phyloP scores from a whole-genome alignment of 306 rosid species.

The Parietaria judaica region DNA sequence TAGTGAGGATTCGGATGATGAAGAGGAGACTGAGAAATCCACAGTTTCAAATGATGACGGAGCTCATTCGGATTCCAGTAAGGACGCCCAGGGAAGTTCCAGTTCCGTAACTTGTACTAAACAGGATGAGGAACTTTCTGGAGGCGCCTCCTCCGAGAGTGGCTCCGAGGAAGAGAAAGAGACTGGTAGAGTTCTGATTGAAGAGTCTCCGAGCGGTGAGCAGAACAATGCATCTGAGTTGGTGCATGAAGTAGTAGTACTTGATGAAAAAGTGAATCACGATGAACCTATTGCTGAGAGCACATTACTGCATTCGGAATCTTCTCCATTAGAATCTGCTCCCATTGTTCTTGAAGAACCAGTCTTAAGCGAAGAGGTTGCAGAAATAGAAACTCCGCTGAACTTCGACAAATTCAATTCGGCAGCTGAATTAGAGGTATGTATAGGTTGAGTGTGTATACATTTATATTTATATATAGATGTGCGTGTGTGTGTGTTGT shows the following conservation, averaged over 20 bases:
- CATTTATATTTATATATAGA: not conserved
- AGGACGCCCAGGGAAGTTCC: constrained; percentile 50
- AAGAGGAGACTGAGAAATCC: constrained; percentile 46
- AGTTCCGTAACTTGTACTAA: constrained; percentile 58
- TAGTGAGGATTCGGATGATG: constrained; percentile 55
- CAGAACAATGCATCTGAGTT: constrained; percentile 17
- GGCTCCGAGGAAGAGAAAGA: constrained; percentile 81
- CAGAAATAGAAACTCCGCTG: constrained; percentile 39
- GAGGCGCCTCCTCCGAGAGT: constrained; percentile 43
- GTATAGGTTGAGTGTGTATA: not conserved
- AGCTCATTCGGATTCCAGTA: constrained; percentile 42
- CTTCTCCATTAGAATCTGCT: constrained; percentile 34
- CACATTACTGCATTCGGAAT: constrained; percentile 24
- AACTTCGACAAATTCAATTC: constrained; percentile 50
- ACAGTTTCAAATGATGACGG: constrained; percentile 39
- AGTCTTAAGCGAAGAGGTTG: constrained; percentile 22
- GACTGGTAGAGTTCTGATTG: constrained; percentile 16
- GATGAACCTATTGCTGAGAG: constrained; percentile 21
- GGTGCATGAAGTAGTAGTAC: constrained; percentile 31
- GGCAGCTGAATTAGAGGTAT: constrained; percentile 88
- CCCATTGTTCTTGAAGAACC: constrained; percentile 31
- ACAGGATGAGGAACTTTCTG: constrained; percentile 38
- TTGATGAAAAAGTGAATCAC: constrained; percentile 26
- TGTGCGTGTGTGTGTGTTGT: not conserved
- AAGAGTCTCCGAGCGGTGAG: constrained; percentile 16